Evolutionary conservation across 441 rosid species (phyloP), one percentile per base, ranked within the genome.

Genomic region (Euphorbia schlechtendalii): DNA sequence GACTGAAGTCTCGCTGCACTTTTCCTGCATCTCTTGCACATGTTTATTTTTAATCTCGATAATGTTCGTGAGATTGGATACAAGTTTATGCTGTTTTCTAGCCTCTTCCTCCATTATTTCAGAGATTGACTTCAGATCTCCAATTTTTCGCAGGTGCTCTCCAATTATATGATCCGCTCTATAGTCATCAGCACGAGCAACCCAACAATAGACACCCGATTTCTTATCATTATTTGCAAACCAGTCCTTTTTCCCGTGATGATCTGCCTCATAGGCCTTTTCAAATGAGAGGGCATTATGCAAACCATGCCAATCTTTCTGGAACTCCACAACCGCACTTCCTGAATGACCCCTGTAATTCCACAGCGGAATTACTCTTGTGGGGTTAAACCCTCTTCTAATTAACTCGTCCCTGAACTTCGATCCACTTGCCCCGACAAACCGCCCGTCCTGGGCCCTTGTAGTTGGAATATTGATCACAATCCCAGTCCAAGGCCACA

Each of bases 401-500:
- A 67, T 87, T 58, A 87, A 72, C 77, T 87, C 90, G 65, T 89
- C 89, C 69, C 87, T 89, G 68, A 87, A 65, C 77, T 82, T 90
- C 40, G 96, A 83, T 71, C 99, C 99, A 78, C 96, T 94, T 51
- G 78, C 90, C 30, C 98, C 99, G 8, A 84, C 87, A 56, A 34
- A 76, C n/a, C 83, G 55, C 41, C 99, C 98, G 64, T 89, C 88
- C 27, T 80, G 73, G 21, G 79, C 72, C 80, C 67, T 76, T 61
- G 27, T 75, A 27, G 96, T 87, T 61, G 90, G 94, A 69, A 89
- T 73, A 72, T 94, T 94, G 48, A 87, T 84, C 22, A 85, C 82
- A 69, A 94, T 69, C 57, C 96, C 97, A 17, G 73, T 85, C 99
- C 98, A 94, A 57, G 99, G 98, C 98, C 96, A 91, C 64, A 94